phyloP scores from a whole-genome alignment of 192 early-diverging fungal genomes.

The Lunasporangiospora selenospora region DNA sequence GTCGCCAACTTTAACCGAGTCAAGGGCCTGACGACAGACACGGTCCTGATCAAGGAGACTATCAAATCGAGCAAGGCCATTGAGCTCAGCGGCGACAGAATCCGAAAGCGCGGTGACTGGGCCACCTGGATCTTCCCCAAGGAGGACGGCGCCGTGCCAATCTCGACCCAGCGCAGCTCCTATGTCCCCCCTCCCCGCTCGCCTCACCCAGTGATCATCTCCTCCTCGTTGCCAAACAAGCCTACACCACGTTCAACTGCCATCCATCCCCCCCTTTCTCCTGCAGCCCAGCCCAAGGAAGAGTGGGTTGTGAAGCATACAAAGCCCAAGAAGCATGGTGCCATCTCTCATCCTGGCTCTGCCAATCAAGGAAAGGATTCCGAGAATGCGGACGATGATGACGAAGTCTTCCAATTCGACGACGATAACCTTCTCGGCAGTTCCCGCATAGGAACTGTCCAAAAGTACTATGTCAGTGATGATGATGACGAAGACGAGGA shows the following conservation, averaged over 20 bases:
- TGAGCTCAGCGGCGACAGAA: slow-evolving; percentile 56
- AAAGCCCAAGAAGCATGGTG: slow-evolving; percentile 30
- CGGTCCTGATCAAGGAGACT: too few relatives aligned
- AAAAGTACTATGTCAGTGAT: slow-evolving; percentile 53
- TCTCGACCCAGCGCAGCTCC: slow-evolving; percentile 7
- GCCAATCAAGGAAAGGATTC: too few relatives aligned
- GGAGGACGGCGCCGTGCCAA: too few relatives aligned
- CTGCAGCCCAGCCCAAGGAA: slow-evolving; percentile 1
- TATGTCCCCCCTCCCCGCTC: slow-evolving; percentile 36
- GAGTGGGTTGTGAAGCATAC: slow-evolving; percentile 39
- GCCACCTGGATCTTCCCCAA: slow-evolving; percentile 76
- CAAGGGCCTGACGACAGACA: slow-evolving; percentile 65
- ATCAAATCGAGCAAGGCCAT: too few relatives aligned
- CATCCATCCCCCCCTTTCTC: too few relatives aligned
- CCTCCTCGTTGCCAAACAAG: slow-evolving; percentile 17
- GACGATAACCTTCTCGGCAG: slow-evolving; percentile 70
- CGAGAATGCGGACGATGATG: too few relatives aligned
- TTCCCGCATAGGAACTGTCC: slow-evolving; percentile 25
- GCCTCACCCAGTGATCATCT: slow-evolving; percentile 29
- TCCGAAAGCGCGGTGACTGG: slow-evolving; percentile 76
- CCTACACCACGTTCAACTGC: too few relatives aligned
- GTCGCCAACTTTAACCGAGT: slow-evolving; percentile 88
- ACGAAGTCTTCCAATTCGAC: slow-evolving; percentile 75
- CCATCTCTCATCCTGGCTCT: slow-evolving; percentile 18
- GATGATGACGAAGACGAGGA: slow-evolving; percentile 71